Percentiles rank a stretch among this genome's conserved stretches.
Conservation (phyloP, 129 eudicot species). For the Arctium lappa region DNA sequence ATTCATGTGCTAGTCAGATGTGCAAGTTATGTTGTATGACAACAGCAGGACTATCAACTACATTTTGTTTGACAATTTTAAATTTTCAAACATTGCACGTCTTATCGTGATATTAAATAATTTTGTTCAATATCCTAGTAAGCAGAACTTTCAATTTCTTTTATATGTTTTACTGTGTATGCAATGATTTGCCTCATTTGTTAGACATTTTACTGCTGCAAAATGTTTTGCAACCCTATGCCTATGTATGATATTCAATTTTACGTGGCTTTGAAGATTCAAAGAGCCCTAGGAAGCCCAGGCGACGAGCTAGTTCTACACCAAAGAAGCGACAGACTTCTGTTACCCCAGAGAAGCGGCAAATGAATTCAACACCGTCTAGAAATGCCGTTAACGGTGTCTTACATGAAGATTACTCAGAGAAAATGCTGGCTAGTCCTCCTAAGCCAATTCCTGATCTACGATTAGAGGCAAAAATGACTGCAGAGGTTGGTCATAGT, state of each 20-base stretch:
- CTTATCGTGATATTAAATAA: background rate
- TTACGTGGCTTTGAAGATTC: constrained; percentile 29
- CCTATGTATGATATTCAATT: background rate
- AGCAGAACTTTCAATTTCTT: constrained; percentile 3
- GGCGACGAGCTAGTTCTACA: constrained; percentile 40
- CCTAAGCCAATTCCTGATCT: constrained; percentile 64
- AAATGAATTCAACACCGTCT: constrained; percentile 36
- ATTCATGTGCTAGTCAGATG: background rate
- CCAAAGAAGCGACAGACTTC: constrained; percentile 43
- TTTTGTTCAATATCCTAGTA: background rate
- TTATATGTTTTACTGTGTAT: background rate
- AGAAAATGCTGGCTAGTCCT: constrained; percentile 37
- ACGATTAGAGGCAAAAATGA: constrained; percentile 79
- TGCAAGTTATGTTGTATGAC: background rate
- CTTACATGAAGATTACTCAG: constrained; percentile 29
- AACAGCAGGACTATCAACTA: background rate
- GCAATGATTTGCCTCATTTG: background rate
- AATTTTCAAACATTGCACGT: background rate
- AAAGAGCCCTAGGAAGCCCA: constrained; percentile 53
- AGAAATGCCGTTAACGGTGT: constrained; percentile 32
- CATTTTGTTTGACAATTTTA: background rate
- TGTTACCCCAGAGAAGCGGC: constrained; percentile 53
- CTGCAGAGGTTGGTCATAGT: constrained; percentile 74
- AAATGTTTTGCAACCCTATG: background rate
- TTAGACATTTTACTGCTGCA: background rate